Base-by-base conservation (phyloP, 2,329 filamentous ascomycete species). In the Onygenales sp. region DNA sequence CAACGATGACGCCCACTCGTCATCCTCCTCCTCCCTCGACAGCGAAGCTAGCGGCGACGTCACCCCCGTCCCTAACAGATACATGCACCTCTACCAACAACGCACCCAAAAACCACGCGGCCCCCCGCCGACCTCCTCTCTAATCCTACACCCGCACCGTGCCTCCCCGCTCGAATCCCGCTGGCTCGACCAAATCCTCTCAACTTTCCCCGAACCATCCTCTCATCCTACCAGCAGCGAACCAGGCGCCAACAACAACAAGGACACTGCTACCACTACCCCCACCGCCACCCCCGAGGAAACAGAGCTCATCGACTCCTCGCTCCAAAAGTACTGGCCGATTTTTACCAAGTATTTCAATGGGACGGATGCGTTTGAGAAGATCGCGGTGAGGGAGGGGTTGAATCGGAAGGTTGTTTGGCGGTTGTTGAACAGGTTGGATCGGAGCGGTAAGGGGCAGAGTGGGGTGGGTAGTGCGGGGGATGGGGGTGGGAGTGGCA, bases 261-360 rank as follows among this genome's bases (percentile, higher is more conserved):
- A 14, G 14, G 40, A 45, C 32, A 55, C 14, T 13, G 13, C 33
- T 40, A 36, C 31, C 36, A 42, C 4, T n/a, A 32, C 31, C 14
- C 36, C 52, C 7, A n/a, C 39, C n/a, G 44, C 39, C 33, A 42
- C 54, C 14, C 52, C 37, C 10, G 54, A 58, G 33, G 56, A 58
- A 17, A 50, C 42, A 10, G 46, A 48, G 7, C 62, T 66, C 31
- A 40, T 21, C 9, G 57, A 57, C 17, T 14, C 52, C 33, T 53
- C 56, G 1, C 60, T 87, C 11, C 77, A 81, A 42, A 78, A 82
- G 53, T 78, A 81, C 47, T 95, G 90, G 86, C 80, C 82, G 2
- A 74, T 79, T 44, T 83, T 95, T 61, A 79, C 85, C 62, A 88
- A 87, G 67, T 93, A 96, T 68, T 88, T 97, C 61, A 91, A 97